Base-by-base conservation (phyloP, 2,329 filamentous ascomycete genomes). In the Clonostachys byssicola region DNA sequence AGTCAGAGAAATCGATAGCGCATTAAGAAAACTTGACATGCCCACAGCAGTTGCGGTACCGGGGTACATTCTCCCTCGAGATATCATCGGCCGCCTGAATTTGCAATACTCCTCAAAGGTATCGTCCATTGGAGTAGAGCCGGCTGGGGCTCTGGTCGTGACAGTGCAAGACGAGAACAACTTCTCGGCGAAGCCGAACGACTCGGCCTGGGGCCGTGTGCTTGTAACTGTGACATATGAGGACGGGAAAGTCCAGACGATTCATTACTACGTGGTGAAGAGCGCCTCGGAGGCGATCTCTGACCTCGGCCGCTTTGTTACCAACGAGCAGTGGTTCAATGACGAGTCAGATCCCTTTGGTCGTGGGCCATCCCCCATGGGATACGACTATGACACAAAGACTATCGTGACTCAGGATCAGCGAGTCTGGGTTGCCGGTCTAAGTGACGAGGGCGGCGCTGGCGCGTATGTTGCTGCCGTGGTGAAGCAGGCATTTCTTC, bases 381-480 rank as follows among this genome's bases (percentile, higher is more conserved):
- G 72, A 0, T 83, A 81, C 51, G 78, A 84, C 53, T 73, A 62
- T 56, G 78, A 71, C 59, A 70, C 52, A 3, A 57, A 60, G 6
- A 52, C 63, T 7, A 66, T 69, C 23, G 72, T 77, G 4, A 58
- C 62, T 30, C 74, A 76, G 44, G 73, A 77, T 34, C 48, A 65
- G 1, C 69, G 80, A 2, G 78, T 72, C 6, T 83, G 80, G 80
- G 74, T 83, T 5, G 71, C 79, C 1, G 80, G 80, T 0, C 65
- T 84, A 1, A 81, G 77, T 47, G 80, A 83, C 48, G 80, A 84
- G 60, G 80, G 68, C 1, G 80, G 80, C 2, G 74, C 75, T 0
- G 78, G 78, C 2, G 73, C 78, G 0, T 82, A 74, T 50, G 68
- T 82, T 1, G 76, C 79, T 0, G 74, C 76, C 0, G 63, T 71